Conservation (phyloP, 306 rosid genomes). For the Sechiopsis laciniata region DNA sequence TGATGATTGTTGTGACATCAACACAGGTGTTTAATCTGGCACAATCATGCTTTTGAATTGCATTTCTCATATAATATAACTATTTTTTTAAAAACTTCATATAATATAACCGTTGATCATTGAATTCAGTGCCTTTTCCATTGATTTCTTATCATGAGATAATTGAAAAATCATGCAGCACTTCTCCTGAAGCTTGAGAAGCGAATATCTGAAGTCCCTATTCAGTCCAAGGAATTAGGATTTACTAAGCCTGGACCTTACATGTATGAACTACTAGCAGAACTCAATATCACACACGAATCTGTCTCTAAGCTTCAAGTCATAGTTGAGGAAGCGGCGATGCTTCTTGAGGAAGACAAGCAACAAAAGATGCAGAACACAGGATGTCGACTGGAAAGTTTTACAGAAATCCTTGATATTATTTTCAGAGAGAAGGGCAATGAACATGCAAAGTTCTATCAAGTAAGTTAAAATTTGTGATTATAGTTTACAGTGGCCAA, state of each 20-base stretch:
- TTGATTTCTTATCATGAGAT: not conserved
- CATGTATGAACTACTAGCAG: constrained; percentile 70
- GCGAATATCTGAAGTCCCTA: constrained; percentile 79
- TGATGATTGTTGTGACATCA: not conserved
- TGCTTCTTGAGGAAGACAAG: constrained; percentile 75
- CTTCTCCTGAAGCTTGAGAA: constrained; percentile 89
- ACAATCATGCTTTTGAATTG: constrained; percentile 8
- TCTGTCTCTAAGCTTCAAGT: constrained; percentile 46
- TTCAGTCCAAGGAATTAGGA: constrained; percentile 75
- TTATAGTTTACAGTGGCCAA: not conserved
- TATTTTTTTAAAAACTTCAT: no score
- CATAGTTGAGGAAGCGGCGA: constrained; percentile 53
- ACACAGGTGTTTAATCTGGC: not conserved
- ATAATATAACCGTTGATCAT: not conserved
- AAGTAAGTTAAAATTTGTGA: constrained; percentile 43
- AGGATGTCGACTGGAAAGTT: constrained; percentile 63
- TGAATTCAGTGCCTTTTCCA: constrained; percentile 1
- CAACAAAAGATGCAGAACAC: constrained; percentile 50
- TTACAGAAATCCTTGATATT: constrained; percentile 52
- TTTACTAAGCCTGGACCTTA: constrained; percentile 83
- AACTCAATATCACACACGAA: constrained; percentile 65
- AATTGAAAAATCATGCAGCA: constrained; percentile 44
- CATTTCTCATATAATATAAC: not conserved
- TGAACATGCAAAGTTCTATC: constrained; percentile 66
- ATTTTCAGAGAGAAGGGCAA: constrained; percentile 54